Percentiles rank a stretch among this genome's conserved stretches.
These are phyloP conservation scores for Penicillium hesseltinei DNA, from an alignment of 2,329 filamentous ascomycete genomes.

Conservation along the genomic window DNA sequence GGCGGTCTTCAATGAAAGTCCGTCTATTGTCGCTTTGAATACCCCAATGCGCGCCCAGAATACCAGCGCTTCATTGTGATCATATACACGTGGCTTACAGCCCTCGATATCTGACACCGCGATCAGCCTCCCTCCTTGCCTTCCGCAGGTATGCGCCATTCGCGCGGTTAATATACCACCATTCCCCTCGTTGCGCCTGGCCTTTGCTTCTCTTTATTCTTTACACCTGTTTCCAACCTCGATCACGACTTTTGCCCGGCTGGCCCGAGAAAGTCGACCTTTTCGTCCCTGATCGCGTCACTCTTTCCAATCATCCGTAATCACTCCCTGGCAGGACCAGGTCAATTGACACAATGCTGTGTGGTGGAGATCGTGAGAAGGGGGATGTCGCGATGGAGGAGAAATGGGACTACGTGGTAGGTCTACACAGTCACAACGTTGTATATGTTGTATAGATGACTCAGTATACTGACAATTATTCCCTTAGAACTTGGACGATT, in stretches of 20 bases:
- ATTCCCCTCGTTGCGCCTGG: conserved; percentile 7
- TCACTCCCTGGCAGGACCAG: conserved; percentile 32
- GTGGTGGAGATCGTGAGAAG: conserved; percentile 60
- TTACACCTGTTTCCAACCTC: neutral
- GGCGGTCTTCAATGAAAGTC: conserved; percentile 8
- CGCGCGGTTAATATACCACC: conserved; percentile 16
- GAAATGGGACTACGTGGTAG: conserved; percentile 90
- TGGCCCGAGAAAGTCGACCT: conserved; percentile 35
- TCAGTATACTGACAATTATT: conserved; percentile 5
- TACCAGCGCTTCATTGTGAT: conserved; percentile 6
- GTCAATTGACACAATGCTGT: conserved; percentile 57
- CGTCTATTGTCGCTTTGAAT: conserved; percentile 5
- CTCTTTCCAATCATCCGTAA: conserved; percentile 8
- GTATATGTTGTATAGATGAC: too few relatives aligned
- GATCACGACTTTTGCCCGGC: conserved; percentile 34
- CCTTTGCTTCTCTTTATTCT: neutral
- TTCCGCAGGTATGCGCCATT: conserved; percentile 20
- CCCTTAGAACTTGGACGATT: conserved; percentile 63
- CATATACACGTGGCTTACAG: conserved; percentile 2
- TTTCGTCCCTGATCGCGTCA: conserved; percentile 4
- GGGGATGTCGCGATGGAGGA: conserved; percentile 74
- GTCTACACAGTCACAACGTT: conserved; percentile 28
- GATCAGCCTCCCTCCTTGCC: conserved; percentile 6
- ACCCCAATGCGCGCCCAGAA: conserved; percentile 14
- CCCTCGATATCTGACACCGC: neutral